Base-by-base conservation (phyloP, 2,329 filamentous ascomycete genomes). In the Aphanoascus verrucosus region DNA sequence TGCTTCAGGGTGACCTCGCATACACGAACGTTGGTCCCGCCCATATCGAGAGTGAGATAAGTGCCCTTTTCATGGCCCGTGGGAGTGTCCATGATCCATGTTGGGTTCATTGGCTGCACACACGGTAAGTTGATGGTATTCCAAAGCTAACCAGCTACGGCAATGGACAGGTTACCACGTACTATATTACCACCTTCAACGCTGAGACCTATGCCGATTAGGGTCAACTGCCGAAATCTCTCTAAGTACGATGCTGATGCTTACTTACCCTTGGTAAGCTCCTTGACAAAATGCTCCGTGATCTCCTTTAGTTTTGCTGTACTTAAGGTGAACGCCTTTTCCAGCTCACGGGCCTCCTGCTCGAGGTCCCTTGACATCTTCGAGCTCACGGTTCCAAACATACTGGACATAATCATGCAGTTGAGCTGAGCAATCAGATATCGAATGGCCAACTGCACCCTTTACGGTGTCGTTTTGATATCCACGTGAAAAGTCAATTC, bases 181-280 rank as follows among this genome's bases (percentile, higher is more conserved):
- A 94, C 88, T 70, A 98, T 97, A 69, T 85, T 94, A 57, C 89
- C 90, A 58, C 91, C 91, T 71, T 94, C 85, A 56, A 89, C 84
- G 52, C 79, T 86, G 53, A 97, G 77, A 63, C 89, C 88, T 88
- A 54, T 37, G 32, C 28, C 1, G 32, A 2, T 28, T 9, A 37
- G 3, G 14, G 32, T 51, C 41, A 45, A 49, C 31, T 55, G 54
- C 12, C 35, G 17, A 23, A 54, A 42, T 19, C 20, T 38, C 20
- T 34, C 17, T 35, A 52, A 55, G 11, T 9, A 28, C 19, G 3
- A 34, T 11, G 20, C 7, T n/a, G 15, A 7, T 12, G 12, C 14
- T 23, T 3, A 62, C 73, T 58, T 69, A 85, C 87, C 89, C 72
- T 94, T 94, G 58, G 83, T 80, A 52, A 98, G 81, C 75, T 98